Percentiles rank a stretch among this genome's conserved stretches.
Conservation (phyloP, 352 stramenopile species). For the Globisporangium middletonii region DNA sequence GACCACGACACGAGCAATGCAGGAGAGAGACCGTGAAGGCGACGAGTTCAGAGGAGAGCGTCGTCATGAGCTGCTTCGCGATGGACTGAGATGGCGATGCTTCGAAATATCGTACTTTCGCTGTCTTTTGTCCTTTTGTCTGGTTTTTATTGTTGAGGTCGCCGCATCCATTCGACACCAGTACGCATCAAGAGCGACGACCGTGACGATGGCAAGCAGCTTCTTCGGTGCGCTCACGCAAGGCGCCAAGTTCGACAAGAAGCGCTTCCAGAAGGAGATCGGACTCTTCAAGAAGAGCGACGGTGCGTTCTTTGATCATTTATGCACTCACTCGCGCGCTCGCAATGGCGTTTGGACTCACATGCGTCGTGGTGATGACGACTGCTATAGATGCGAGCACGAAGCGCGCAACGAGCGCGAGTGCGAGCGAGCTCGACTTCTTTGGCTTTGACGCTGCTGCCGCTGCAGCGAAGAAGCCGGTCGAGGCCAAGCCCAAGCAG, state of each 20-base stretch:
- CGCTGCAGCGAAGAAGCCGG: slow-evolving; percentile 5
- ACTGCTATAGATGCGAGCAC: slow-evolving; percentile 12
- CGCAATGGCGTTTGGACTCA: neutral
- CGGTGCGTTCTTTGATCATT: slow-evolving; percentile 14
- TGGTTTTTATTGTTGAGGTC: no score
- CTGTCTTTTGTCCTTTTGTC: no score
- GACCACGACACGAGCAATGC: no score
- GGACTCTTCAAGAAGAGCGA: slow-evolving; percentile 47
- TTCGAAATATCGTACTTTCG: no score
- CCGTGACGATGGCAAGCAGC: slow-evolving; percentile 41
- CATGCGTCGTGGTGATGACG: neutral
- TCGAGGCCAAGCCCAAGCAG: slow-evolving; percentile 19
- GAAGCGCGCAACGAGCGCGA: slow-evolving; percentile 15
- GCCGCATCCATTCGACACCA: neutral
- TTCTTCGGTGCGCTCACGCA: slow-evolving; percentile 72
- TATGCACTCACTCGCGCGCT: neutral
- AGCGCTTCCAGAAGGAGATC: slow-evolving; percentile 53
- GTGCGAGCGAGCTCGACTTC: slow-evolving; percentile 64
- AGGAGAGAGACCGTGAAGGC: no score
- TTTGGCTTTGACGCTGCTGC: slow-evolving; percentile 57
- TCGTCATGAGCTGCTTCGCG: no score
- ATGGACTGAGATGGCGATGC: no score
- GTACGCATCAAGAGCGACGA: neutral
- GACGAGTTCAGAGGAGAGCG: no score
- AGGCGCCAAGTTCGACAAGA: slow-evolving; percentile 58